phyloP scores from a whole-genome alignment of 768 basidiomycete species.

The Trametes cubensis region DNA sequence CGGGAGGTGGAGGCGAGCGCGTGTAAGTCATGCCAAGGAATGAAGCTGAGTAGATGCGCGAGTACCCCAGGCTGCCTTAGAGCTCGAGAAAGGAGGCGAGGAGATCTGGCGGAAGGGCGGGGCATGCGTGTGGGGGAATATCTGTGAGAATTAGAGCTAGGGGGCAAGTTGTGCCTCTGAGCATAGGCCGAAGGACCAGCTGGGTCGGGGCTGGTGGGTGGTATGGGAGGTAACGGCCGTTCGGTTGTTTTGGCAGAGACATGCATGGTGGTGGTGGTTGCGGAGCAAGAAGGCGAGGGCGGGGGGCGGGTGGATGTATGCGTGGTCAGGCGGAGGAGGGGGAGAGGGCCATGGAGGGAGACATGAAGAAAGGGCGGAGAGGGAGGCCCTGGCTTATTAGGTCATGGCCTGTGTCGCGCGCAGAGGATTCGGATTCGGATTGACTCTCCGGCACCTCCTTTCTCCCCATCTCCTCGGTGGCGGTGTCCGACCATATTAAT shows the following conservation, averaged over 20 bases:
- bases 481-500: conserved; percentile 7
- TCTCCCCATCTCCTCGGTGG: conserved; percentile 11
- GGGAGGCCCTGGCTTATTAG: conserved; percentile 12
- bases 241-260: conserved; percentile 21
- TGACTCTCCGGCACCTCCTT: neutral
- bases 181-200: neutral
- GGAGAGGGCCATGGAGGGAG: neutral
- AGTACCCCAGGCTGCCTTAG: conserved; percentile 25
- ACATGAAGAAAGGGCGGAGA: conserved; percentile 9
- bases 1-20: conserved; percentile 42
- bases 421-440: neutral
- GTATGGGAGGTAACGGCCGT: conserved; percentile 28
- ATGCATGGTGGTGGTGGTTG: conserved; percentile 13
- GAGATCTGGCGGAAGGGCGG: conserved; percentile 14
- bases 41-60: conserved; percentile 36
- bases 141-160: neutral
- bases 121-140: conserved; percentile 3
- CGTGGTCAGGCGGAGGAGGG: neutral
- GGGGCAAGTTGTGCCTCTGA: neutral
- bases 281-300: conserved; percentile 1
- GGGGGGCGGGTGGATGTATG: conserved; percentile 4
- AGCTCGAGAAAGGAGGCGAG: neutral
- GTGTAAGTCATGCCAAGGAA: conserved; percentile 45
- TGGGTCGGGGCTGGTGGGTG: conserved; percentile 8
- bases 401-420: conserved; percentile 5